Evolutionary conservation across 2,329 filamentous ascomycete genomes (phyloP).

Genomic region (Nannizziopsis barbatae): DNA sequence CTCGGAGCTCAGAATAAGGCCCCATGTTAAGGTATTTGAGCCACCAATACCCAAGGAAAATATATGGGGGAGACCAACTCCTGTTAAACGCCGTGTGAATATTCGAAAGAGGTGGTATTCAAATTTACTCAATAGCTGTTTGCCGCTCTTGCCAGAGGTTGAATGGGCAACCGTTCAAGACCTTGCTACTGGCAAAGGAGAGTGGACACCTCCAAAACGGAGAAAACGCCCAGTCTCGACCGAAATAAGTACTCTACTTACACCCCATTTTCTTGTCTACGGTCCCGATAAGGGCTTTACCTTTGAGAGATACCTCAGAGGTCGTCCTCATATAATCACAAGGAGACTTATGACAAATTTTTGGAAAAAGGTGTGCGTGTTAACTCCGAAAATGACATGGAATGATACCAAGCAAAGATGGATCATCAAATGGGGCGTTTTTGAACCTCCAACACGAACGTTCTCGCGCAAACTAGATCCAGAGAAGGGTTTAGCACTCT

Average conservation of each 20-base stretch:
- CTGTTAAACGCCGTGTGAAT: slow-evolving; percentile 26
- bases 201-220: slow-evolving; percentile 25
- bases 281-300: slow-evolving; percentile 30
- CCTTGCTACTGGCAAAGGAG: slow-evolving; percentile 24
- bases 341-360: slow-evolving; percentile 29
- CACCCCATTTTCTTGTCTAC: slow-evolving; percentile 24
- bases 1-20: slow-evolving; percentile 19
- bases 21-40: slow-evolving; percentile 10
- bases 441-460: not conserved
- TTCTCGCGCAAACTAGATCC: slow-evolving; percentile 13
- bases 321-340: slow-evolving; percentile 33
- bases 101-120: slow-evolving; percentile 30
- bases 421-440: slow-evolving; percentile 24
- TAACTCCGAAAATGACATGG: slow-evolving; percentile 25
- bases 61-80: slow-evolving; percentile 28
- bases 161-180: slow-evolving; percentile 28
- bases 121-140: slow-evolving; percentile 21
- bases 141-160: slow-evolving; percentile 31
- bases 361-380: slow-evolving; percentile 28
- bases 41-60: slow-evolving; percentile 28
- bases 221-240: slow-evolving; percentile 15
- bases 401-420: slow-evolving; percentile 18
- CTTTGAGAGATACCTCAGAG: slow-evolving; percentile 24
- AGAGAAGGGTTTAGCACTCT: slow-evolving; percentile 9
- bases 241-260: slow-evolving; percentile 10